Base-by-base conservation (phyloP, 371 early-diverging fungal genomes). In the Mortierella sp. region DNA sequence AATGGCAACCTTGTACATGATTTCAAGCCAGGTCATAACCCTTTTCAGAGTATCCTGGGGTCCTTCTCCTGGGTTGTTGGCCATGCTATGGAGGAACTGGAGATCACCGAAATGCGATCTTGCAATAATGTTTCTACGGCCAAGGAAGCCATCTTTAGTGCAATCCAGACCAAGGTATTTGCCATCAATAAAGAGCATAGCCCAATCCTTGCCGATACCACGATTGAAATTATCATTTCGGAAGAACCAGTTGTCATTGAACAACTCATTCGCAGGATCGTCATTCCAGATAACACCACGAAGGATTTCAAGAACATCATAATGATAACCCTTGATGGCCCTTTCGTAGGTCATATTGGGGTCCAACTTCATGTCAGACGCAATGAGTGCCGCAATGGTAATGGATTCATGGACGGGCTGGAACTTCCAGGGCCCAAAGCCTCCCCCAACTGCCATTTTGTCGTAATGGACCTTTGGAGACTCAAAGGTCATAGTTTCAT, bases 1-100 rank as follows among this genome's bases (percentile, higher is more conserved):
- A 4, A 59, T 45, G 21, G 59, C 59, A 19, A 59, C 59, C 59
- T 59, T 59, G 59, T 59, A 59, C 59, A 59, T 59, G 43, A 59
- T 21, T 45, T 59, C 59, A 37, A 59, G 9, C 59, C 59, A 59
- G 19, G 46, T 23, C 45, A 59, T 2, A 15, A 59, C 23, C 37
- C 45, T 59, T 23, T 21, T 59, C 21, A 19, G 37, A 19, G 59
- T 59, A 7, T 59, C 59, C 3, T 59, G 59, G 9, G 59, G 59
- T 2, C 4, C 7, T 45, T 59, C 59, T 44, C 59, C 45, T 45
- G 15, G 45, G 12, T 59, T 59, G 45, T 59, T 45, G 14, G 59
- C 59, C 59, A 59, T 59, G 45, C 59, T 21, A 23, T 59, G 59
- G 45, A 59, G 45, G 59, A 59, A 59, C 25, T 59, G 59, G 45